Base-by-base conservation (phyloP, 306 rosid genomes). In the Prinsepia uniflora region DNA sequence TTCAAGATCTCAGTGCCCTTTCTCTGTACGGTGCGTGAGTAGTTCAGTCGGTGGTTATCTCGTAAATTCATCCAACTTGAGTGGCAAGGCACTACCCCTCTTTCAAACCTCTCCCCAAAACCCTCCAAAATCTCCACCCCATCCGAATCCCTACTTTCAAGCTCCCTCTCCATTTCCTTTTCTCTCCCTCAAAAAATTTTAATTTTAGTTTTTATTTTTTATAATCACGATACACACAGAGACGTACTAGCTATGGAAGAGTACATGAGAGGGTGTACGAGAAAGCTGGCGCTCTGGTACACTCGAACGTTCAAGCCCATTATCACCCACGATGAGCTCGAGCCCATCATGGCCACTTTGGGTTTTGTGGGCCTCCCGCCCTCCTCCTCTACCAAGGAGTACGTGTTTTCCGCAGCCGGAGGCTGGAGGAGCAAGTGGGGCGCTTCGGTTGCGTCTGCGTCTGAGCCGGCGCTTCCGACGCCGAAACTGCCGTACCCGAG, bases 241-340 rank as follows among this genome's bases (percentile, higher is more conserved):
- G 17, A 12, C 50, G 50, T 46, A 12, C 5, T 40, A 61, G 9
- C 40, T 10, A 76, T 77, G 82, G 84, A 79, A 58, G 84, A 80
- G 7, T 82, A 64, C 78, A 76, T 85, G 74, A 78, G 70, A 44
- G 76, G 81, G 19, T 72, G 77, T 52, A 75, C 75, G 74, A 68
- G 81, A 63, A 85, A 82, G 77, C 68, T 85, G 55, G 85, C 86
- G 12, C 50, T 85, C 10, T 85, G 89, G 89, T 65, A 71, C 71
- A 85, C 89, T 2, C 79, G 75, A 18, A 80, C 83, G 57, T 85
- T 85, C 78, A 82, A 81, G 73, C 86, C 89, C 50, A 80, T 82
- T 57, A 82, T 82, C 84, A 85, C 85, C 65, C 89, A 85, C 81
- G 85, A 82, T 62, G 86, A 85, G 81, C 80, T 85, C 20, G 89